Evolutionary conservation across 2,329 filamentous ascomycete species (phyloP), one percentile per base, ranked within the genome.

Genomic region (Decorospora gaudefroyi): DNA sequence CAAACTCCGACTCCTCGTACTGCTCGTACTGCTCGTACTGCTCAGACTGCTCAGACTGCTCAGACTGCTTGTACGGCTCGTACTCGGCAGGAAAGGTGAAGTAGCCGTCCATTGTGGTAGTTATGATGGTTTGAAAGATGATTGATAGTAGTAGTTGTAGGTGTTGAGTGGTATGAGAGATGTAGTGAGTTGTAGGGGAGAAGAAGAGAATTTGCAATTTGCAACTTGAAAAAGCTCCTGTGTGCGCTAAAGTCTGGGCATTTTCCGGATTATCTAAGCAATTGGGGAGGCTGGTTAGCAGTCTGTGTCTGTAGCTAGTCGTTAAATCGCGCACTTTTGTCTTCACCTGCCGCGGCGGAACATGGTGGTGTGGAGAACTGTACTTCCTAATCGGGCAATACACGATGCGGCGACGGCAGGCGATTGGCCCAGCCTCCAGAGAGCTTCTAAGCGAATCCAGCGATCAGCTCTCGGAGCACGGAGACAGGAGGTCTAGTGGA

Each of bases 201-300:
- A 32, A 4, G 9, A 17, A 26, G 3, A 15, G 16, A 15, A 31
- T 12, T 7, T 13, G 7, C 11, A 39, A n/a, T 22, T 36, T 30
- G 41, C 12, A 6, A 32, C 16, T 15, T n/a, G 4, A 34, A 22
- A 15, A 19, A 22, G 7, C 17, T 27, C 23, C 11, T 46, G 11
- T 46, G 42, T 23, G 42, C 21, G 25, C 23, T 3, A 12, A 11
- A 25, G 25, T 16, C 42, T 46, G 28, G 37, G 37, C 18, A 13
- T 26, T 12, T 25, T 22, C 27, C 46, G 37, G 17, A 13, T 26
- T 12, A 28, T 22, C 27, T 49, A 37, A 41, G 34, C 42, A 11
- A 25, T 35, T 13, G 3, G 12, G 10, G 33, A 36, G 39, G 39
- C 19, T 41, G 32, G 21, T 31, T 15, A 33, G 32, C 9, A n/a